Conservation (phyloP, 1,139 yeast genomes). For the Taiozyma sp. region DNA sequence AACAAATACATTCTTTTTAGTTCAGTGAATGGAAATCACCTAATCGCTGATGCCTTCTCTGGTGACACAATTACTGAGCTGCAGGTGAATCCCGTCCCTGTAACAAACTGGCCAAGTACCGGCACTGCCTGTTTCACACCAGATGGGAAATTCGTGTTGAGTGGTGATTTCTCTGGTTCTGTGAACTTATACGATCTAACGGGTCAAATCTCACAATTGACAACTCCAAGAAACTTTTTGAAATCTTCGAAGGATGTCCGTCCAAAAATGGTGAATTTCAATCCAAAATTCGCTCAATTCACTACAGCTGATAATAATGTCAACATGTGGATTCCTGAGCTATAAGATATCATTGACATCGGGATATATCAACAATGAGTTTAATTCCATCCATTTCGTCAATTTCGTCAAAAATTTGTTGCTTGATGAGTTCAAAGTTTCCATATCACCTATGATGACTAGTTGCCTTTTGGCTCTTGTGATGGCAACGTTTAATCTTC, state of each 20-base stretch:
- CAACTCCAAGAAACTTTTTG: conserved; percentile 27
- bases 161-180: conserved; percentile 54
- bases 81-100: conserved; percentile 39
- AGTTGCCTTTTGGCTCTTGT: conserved; percentile 86
- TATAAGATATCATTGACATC: conserved; percentile 18
- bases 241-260: conserved; percentile 26
- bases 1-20: conserved; percentile 71
- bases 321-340: conserved; percentile 21
- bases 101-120: conserved; percentile 44
- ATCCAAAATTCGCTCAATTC: conserved; percentile 72
- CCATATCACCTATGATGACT: conserved; percentile 84
- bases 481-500: conserved; percentile 84
- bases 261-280: conserved; percentile 67
- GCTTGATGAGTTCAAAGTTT: conserved; percentile 36
- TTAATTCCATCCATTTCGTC: conserved; percentile 2
- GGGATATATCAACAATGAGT: conserved; percentile 9
- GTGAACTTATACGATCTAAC: conserved; percentile 57
- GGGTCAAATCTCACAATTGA: neutral
- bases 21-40: conserved; percentile 47
- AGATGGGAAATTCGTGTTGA: conserved; percentile 70
- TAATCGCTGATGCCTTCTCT: conserved; percentile 66
- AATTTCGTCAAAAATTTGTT: conserved; percentile 4
- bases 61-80: conserved; percentile 56
- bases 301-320: conserved; percentile 66
- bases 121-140: conserved; percentile 75